Evolutionary conservation across 305 asterid species (phyloP), one percentile per base, ranked within the genome.

Genomic region (Fraxinus nigra): DNA sequence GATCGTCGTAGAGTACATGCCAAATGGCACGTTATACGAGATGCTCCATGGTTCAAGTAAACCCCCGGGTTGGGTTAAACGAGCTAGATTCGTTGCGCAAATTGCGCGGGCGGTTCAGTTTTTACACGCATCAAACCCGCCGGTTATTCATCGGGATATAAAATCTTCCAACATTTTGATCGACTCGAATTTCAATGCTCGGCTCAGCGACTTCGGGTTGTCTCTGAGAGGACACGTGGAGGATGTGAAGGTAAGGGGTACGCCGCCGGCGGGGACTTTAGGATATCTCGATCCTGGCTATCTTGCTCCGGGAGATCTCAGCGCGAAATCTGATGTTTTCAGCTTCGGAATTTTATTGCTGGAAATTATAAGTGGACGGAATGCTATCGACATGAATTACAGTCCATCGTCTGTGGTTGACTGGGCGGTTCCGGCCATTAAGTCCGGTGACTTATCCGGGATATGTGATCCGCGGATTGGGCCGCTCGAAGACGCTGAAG

Each of bases 191-290:
- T 90, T 75, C 72, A 85, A 85, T 40, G 97, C 94, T 1, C 93
- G 98, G 72, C 83, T 93, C 5, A 88, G 98, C 76, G 98, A 95
- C 82, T 95, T 95, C 84, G 98, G 98, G 0, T 43, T 95, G 84
- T 91, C 98, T 5, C 84, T 95, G 81, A 88, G 93, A 20, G 98
- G 98, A 3, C 89, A 90, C 87, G 96, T 85, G 86, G 98, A 91
- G 89, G 98, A 93, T 61, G 92, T 90, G 13, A 85, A 77, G 61
- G 90, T 83, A 18, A 87, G 75, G 74, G 87, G 93, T 24, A 92
- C 98, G 54, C 98, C 97, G 34, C 98, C 98, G 79, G 98, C 98
- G 32, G 98, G 98, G 51, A 95, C 98, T 28, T 78, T 95, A 3
- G 98, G 98, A 7, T 95, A 95, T 82, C 92, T 95, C 65, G 98